Percentiles rank a stretch among this genome's conserved stretches.
Conservation (phyloP, 108 stramenopile species). For the Pseudonitzschia pungens region DNA sequence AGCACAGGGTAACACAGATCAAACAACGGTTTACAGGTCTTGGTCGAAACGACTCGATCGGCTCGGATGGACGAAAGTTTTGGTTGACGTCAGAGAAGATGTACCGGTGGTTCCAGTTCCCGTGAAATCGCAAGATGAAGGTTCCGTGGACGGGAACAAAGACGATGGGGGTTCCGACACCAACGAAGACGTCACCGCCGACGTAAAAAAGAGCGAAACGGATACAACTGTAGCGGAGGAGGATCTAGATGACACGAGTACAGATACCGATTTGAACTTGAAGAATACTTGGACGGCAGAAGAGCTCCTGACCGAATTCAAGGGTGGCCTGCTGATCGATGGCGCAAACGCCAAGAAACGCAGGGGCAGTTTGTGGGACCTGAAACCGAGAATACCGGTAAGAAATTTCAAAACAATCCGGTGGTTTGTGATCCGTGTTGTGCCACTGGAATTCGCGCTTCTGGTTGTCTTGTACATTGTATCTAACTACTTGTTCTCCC, state of each 20-base stretch:
- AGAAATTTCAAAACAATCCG: not conserved
- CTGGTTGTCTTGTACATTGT: not conserved
- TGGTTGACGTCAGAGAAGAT: conserved; percentile 67
- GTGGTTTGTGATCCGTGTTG: not conserved
- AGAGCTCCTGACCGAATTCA: conserved; percentile 36
- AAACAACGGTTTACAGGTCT: not conserved
- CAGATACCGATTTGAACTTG: not conserved
- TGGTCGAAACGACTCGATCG: conserved; percentile 62
- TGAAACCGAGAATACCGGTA: conserved; percentile 17
- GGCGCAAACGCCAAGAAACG: not conserved
- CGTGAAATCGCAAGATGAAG: not conserved
- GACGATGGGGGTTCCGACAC: not conserved
- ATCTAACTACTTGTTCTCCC: conserved; percentile 27
- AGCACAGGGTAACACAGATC: not conserved
- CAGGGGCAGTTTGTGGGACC: conserved; percentile 1
- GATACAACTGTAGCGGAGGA: not conserved
- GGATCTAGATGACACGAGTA: too few species aligned
- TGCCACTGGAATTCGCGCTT: not conserved
- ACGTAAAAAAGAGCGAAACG: not conserved
- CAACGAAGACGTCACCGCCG: not conserved
- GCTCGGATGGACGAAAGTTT: conserved; percentile 81
- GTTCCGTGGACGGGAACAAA: not conserved
- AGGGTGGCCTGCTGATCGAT: conserved; percentile 13
- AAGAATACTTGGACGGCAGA: conserved; percentile 35
- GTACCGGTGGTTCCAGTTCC: conserved; percentile 16